Evolutionary conservation across 2,329 filamentous ascomycete genomes (phyloP), one percentile per base, ranked within the genome.

Genomic region (Penicillium sp.): DNA sequence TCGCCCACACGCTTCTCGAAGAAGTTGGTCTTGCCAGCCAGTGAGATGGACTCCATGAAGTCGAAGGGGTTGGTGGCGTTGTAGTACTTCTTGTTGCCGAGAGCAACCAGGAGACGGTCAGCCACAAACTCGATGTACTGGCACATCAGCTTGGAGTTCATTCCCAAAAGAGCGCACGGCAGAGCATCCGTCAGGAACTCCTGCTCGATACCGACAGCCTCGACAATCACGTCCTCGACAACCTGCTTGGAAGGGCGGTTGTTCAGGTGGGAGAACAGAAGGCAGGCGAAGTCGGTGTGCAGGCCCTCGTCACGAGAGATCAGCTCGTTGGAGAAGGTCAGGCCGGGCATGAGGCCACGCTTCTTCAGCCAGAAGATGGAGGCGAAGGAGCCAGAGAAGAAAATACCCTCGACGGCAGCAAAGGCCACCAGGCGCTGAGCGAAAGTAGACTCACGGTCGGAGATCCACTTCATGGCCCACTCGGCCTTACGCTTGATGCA

Each of bases 331-430:
- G 93, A 97, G 79, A 98, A 98, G 61, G 93, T 97, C 54, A 98
- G 81, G 62, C 93, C 93, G 41, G 93, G 87, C 93, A 98, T 98
- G 60, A 98, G 84, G 61, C 93, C 93, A 71, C 94, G 93, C 85
- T 98, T 98, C 88, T 97, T 98, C 67, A 98, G 80, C 93, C 93
- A 98, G 82, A 98, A 98, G 76, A 98, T 97, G 59, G 93, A 94
- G 4, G 93, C 93, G 65, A 98, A 98, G 25, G 93, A 95, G 56
- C 93, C 93, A 62, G 86, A 93, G 84, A 98, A 98, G 85, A 98
- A 98, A 77, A 98, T 98, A 68, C 93, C 93, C 77, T 98, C 93
- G 46, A 98, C 90, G 39, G 93, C 93, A 56, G 93, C 93, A 64
- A 98, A 98, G 58, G 93, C 93, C 55, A 98, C 86, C 13, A 98